These are phyloP conservation scores for Hypsizygus marmoreus DNA, from an alignment of 768 basidiomycete genomes.

Conservation along the genomic window DNA sequence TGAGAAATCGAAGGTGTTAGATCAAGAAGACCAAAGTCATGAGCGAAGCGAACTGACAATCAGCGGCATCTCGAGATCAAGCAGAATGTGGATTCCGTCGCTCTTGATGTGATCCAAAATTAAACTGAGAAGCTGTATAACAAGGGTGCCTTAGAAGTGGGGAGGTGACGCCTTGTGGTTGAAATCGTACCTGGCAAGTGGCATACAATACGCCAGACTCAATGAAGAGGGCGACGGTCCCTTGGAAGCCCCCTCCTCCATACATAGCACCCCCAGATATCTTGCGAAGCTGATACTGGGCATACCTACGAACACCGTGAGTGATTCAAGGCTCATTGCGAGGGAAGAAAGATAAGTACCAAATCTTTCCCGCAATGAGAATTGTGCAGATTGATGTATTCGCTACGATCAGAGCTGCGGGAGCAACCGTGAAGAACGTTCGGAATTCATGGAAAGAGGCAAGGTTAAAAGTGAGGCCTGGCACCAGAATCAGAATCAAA, in stretches of 20 bases:
- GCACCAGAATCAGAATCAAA: neutral
- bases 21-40: neutral
- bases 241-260: conserved; percentile 1
- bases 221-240: conserved; percentile 12
- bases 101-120: conserved; percentile 12
- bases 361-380: conserved; percentile 17
- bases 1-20: neutral
- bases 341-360: neutral
- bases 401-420: conserved; percentile 12
- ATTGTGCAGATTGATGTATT: conserved; percentile 18
- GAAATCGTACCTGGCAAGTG: conserved; percentile 4
- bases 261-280: neutral
- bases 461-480: conserved; percentile 9
- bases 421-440: conserved; percentile 10
- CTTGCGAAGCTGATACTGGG: conserved; percentile 2
- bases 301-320: conserved; percentile 8
- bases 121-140: conserved; percentile 11
- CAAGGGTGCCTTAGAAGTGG: neutral
- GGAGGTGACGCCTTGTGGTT: neutral
- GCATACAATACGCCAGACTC: conserved; percentile 15
- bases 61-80: conserved; percentile 16
- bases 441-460: conserved; percentile 3
- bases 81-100: conserved; percentile 14
- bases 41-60: conserved; percentile 2
- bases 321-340: neutral